Conservation (phyloP, 148 eudicot genomes). For the Nepenthes gracilis region DNA sequence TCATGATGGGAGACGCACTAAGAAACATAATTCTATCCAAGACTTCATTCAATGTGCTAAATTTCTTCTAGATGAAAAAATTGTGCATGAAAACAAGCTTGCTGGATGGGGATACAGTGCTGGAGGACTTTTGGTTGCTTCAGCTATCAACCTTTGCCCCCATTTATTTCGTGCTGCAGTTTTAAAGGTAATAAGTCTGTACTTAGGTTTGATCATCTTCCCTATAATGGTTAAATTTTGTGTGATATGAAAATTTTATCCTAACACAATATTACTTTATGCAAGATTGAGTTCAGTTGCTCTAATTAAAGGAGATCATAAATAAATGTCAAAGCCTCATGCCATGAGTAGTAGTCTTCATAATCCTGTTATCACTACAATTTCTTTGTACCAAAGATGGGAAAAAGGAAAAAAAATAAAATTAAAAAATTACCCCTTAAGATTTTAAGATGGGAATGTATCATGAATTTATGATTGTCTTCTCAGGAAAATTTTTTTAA, state of each 20-base stretch:
- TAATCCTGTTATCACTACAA: too few relatives aligned
- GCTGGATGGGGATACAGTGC: slow-evolving; percentile 98
- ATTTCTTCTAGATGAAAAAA: slow-evolving; percentile 47
- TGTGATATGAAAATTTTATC: neutral
- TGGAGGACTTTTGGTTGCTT: slow-evolving; percentile 91
- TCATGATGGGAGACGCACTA: slow-evolving; percentile 64
- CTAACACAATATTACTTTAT: neutral
- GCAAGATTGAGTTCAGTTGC: too few relatives aligned
- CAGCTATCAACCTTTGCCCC: slow-evolving; percentile 71
- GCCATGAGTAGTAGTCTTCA: too few relatives aligned
- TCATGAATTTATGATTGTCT: too few relatives aligned
- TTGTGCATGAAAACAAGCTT: slow-evolving; percentile 69
- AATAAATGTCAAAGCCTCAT: too few relatives aligned
- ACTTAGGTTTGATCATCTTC: neutral
- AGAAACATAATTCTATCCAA: slow-evolving; percentile 55
- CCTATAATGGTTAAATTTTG: neutral
- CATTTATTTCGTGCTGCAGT: slow-evolving; percentile 78
- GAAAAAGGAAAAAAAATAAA: too few relatives aligned
- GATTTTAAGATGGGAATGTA: too few relatives aligned
- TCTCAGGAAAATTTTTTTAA: too few relatives aligned
- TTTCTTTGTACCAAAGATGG: too few relatives aligned
- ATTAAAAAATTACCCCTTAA: too few relatives aligned
- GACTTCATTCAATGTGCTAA: slow-evolving; percentile 80
- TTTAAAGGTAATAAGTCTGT: slow-evolving; percentile 43
- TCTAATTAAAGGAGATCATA: too few relatives aligned